Base-by-base conservation (phyloP, 345 rosid species). In the Bruguiera parviflora region DNA sequence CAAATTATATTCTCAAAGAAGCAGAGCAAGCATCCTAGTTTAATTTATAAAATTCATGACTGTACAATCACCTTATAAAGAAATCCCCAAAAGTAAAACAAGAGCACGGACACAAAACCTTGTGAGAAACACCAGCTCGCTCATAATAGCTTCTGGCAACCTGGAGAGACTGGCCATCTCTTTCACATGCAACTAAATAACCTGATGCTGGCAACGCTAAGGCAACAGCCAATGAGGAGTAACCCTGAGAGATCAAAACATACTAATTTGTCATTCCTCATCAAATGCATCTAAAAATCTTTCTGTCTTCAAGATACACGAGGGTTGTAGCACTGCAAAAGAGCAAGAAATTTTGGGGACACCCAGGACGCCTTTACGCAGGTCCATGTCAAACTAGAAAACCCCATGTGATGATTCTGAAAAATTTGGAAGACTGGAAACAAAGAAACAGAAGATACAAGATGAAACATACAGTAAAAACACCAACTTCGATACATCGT, bases 181-280 rank as follows among this genome's bases (percentile, higher is more conserved):
- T 88, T 76, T 94, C 98, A 77, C 97, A 89, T 33, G 98, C 92
- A 84, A 91, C 92, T 57, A 94, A 78, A 82, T 77, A 68, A 65
- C 96, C 97, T 0, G 92, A 85, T 76, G 88, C 91, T 0, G 96
- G 95, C 35, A 94, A 74, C 61, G 53, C 92, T 67, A 91, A 84
- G 53, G 97, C 98, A 78, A 94, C 68, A 57, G 98, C 92, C 87
- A 94, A 77, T 5, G 98, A 94, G 18, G 98, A 91, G 82, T 89
- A 91, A 25, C 97, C 98, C 98, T 91, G 73, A 64, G 52, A 47
- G 28, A 51, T 70, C 16, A 46, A 67, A 43, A 8, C 56, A 63
- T 22, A 59, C 49, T 22, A 18, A 55, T 28, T 25, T 11, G 16
- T 9, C 31, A 22, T 24, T 22, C 28, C 59, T 10, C 31, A 56